These are phyloP conservation scores for Sporothrix brasiliensis DNA, from an alignment of 2,329 filamentous ascomycete genomes.

Conservation along the genomic window DNA sequence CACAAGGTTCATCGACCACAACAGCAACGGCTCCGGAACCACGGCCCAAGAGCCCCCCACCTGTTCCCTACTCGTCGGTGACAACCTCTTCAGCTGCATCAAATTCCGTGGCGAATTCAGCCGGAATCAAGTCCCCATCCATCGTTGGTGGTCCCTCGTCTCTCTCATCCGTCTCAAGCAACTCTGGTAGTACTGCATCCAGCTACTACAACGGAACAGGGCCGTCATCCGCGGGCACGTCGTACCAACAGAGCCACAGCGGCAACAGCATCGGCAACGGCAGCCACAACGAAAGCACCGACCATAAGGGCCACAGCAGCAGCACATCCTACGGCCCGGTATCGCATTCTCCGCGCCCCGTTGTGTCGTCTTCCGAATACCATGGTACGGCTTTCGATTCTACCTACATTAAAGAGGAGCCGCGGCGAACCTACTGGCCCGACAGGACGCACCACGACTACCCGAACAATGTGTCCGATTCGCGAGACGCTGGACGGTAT, in stretches of 20 bases:
- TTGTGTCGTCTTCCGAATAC: conserved; percentile 19
- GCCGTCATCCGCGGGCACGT: neutral
- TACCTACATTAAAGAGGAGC: conserved; percentile 60
- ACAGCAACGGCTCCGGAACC: neutral
- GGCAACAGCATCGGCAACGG: neutral
- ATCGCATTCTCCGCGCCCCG: conserved; percentile 27
- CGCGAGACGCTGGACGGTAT: conserved; percentile 65
- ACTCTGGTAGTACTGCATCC: conserved; percentile 31
- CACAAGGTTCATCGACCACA: neutral
- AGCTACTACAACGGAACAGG: conserved; percentile 23
- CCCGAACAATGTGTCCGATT: conserved; percentile 56
- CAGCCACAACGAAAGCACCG: too few relatives aligned
- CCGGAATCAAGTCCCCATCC: conserved; percentile 25
- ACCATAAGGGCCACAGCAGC: neutral
- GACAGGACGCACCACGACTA: conserved; percentile 62
- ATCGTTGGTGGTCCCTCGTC: neutral
- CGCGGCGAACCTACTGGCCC: conserved; percentile 71
- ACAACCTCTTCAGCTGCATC: neutral
- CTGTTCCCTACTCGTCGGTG: neutral
- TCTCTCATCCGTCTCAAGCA: conserved; percentile 9
- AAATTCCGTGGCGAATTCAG: neutral
- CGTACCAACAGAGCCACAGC: conserved; percentile 6
- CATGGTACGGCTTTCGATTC: neutral
- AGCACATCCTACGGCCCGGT: conserved; percentile 6
- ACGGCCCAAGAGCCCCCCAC: conserved; percentile 2